These are phyloP conservation scores for Phoenix roebelenii DNA, from an alignment of 176 grass and related monocot species.

Conservation along the genomic window DNA sequence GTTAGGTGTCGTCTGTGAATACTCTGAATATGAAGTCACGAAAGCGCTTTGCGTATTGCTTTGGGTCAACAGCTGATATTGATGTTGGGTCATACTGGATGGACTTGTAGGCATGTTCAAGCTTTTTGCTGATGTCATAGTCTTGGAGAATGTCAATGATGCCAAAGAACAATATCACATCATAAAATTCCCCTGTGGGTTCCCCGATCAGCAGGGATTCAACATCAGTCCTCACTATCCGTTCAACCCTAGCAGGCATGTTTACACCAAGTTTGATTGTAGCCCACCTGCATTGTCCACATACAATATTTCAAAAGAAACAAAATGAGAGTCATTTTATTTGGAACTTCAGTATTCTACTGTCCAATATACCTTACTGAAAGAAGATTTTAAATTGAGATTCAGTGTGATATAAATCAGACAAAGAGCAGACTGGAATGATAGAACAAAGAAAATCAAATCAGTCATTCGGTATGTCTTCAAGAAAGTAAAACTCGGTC, in stretches of 20 bases:
- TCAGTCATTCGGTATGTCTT: no score
- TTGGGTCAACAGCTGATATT: conserved; percentile 68
- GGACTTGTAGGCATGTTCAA: conserved; percentile 86
- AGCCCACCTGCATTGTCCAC: conserved; percentile 33
- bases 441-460: no score
- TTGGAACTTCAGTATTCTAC: no score
- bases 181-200: conserved; percentile 57
- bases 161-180: conserved; percentile 74
- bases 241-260: conserved; percentile 83
- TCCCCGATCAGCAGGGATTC: conserved; percentile 49
- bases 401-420: not conserved
- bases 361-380: no score
- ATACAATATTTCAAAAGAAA: no score
- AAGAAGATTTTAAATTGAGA: no score
- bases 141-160: conserved; percentile 94
- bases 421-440: not conserved
- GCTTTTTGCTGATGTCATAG: conserved; percentile 88
- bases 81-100: conserved; percentile 71
- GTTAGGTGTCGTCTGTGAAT: conserved; percentile 46
- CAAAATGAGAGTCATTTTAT: no score
- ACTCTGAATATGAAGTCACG: conserved; percentile 71
- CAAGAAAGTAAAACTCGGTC: no score
- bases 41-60: conserved; percentile 71
- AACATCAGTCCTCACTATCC: conserved; percentile 35
- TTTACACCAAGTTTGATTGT: conserved; percentile 44